Conservation (phyloP, 148 eudicot genomes). For the Salicornia ramosissima region DNA sequence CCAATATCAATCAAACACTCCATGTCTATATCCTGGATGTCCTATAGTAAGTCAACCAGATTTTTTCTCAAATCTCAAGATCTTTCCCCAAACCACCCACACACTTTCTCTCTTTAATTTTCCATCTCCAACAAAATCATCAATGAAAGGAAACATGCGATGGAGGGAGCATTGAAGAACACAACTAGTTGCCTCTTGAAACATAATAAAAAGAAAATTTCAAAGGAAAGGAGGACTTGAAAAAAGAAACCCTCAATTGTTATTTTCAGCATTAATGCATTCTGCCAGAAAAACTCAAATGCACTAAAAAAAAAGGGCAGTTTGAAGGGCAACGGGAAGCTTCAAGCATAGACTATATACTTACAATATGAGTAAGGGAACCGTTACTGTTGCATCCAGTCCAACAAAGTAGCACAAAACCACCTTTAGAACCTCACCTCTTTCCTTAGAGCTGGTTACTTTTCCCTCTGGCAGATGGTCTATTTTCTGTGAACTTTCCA, state of each 20-base stretch:
- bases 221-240: not conserved
- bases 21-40: too few relatives aligned
- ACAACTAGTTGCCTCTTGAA: not conserved
- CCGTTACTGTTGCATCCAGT: constrained; percentile 67
- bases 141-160: too few relatives aligned
- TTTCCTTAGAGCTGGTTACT: constrained; percentile 33
- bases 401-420: constrained; percentile 58
- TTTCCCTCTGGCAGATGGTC: constrained; percentile 32
- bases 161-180: not conserved
- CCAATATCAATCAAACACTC: too few relatives aligned
- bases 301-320: not conserved
- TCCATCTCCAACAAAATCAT: too few relatives aligned
- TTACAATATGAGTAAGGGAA: constrained; percentile 82
- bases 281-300: not conserved
- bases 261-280: not conserved
- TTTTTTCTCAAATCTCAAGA: too few relatives aligned
- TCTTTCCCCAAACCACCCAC: too few relatives aligned
- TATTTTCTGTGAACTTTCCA: constrained; percentile 31
- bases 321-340: constrained; percentile 10
- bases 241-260: not conserved
- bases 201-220: not conserved
- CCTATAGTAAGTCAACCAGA: too few relatives aligned
- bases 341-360: constrained; percentile 30
- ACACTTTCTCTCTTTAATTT: too few relatives aligned
- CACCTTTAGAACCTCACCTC: constrained; percentile 44